Evolutionary conservation across 106 monocot genomes (phyloP), one percentile per base, ranked within the genome.

Genomic region (Dioscorea zingiberensis): DNA sequence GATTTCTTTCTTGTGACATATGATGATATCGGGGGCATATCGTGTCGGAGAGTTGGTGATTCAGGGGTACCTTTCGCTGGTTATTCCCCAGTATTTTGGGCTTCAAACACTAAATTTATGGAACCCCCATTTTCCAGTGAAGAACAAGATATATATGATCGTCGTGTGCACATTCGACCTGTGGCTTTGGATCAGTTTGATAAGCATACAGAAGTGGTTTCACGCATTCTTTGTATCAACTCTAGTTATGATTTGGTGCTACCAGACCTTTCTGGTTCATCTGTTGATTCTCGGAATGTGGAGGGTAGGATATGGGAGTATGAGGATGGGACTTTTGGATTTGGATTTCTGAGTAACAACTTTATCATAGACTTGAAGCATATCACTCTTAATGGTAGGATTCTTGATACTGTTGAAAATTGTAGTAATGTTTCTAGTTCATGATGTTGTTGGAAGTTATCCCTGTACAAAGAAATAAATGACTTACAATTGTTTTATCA

Each of bases 271-370:
- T 48, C 76, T 54, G 74, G 75, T 21, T 74, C 70, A 68, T 72
- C 77, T 25, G 75, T 56, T 54, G 72, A 84, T 74, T 59, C 65
- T 26, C 69, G 76, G 66, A 80, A 87, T 74, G 78, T 74, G 48
- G 93, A 93, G 69, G 93, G 93, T 25, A 92, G 98, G 84, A 71
- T 99, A 68, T 93, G 98, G 98, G 79, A 82, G 45, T 99, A 99
- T 59, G 70, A 86, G 38, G 72, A 77, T 72, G 86, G 86, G 49
- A 93, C 72, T 12, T 99, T 89, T 59, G 93, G 93, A 15, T 99
- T 99, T 74, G 98, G 93, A 6, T 89, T 93, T 66, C 77, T 89
- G 62, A 59, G 84, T 21, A 83, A 82, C 61, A 73, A 82, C 67
- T 84, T 69, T 63, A 82, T 93, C 55, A 63, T 99, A 47, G 89